Evolutionary conservation across 78 protist species (phyloP), one percentile per base, ranked within the genome.

Genomic region (Monosiga brevicollis): DNA sequence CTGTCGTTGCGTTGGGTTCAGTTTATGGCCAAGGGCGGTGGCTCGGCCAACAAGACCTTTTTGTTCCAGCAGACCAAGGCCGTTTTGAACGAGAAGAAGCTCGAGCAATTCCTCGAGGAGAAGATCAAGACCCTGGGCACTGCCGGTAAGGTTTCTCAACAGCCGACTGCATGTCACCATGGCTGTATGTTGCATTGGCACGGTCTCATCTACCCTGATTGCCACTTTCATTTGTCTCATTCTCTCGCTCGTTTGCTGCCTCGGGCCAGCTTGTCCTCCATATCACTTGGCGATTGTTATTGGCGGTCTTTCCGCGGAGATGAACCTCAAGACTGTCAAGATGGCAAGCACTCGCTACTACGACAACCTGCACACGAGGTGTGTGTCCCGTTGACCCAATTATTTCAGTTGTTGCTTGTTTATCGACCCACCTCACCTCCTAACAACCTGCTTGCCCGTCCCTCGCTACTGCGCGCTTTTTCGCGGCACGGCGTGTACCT

Each of bases 1-100:
- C n/a, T n/a, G n/a, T n/a, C n/a, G n/a, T n/a, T n/a, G n/a, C n/a
- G n/a, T n/a, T n/a, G n/a, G n/a, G n/a, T n/a, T 74, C 84, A 79
- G 38, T 94, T 88, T 78, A 83, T 94, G 79, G 92, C 95, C 76
- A 92, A 93, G 88, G 95, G 95, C 40, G 95, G 95, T 38, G 95
- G 95, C 76, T 81, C 90, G 0, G 94, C 96, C 26, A 93, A 93
- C 90, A 93, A 93, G 87, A 91, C 96, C 26, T 93, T 72, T 85
- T 85, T 93, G 41, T 91, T 23, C 90, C 94, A 91, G 87, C 85
- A 89, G 88, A 88, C 93, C 35, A 90, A 93, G 87, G 90, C 95
- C 42, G 81, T 92, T 37, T 86, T 92, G 35, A 92, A 92, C 78
- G 40, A 10, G 54, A 2, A 37, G 25, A 1, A 77, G 29, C 83